Percentiles rank a stretch among this genome's conserved stretches.
phyloP scores from a whole-genome alignment of 2,329 filamentous ascomycete species.

The Amauroascus verrucosus region DNA sequence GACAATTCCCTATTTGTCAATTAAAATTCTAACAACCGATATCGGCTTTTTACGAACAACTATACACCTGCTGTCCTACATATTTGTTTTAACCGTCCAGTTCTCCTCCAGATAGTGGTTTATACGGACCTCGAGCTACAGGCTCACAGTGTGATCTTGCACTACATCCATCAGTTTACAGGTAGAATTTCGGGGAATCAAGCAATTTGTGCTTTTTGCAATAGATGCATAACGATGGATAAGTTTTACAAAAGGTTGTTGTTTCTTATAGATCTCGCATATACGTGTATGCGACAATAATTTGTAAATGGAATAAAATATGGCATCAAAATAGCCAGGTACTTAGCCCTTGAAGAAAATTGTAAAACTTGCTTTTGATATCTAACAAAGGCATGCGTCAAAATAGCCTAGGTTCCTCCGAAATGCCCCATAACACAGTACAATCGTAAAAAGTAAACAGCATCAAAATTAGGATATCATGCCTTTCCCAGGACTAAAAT shows the following conservation, averaged over 20 bases:
- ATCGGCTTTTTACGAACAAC: background rate
- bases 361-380: background rate
- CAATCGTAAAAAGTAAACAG: background rate
- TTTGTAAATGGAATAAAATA: background rate
- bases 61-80: no score
- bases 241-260: no score
- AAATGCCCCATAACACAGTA: background rate
- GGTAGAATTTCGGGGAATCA: no score
- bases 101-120: no score
- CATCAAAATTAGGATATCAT: background rate
- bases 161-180: no score
- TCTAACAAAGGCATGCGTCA: background rate
- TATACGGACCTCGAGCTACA: no score
- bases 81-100: no score
- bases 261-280: background rate
- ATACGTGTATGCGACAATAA: no score
- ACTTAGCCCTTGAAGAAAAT: background rate
- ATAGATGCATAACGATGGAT: no score
- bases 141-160: no score
- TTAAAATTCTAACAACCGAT: background rate
- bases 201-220: no score
- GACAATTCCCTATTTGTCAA: background rate
- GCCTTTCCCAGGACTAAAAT: slow-evolving; percentile 32
- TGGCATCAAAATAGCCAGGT: background rate
- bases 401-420: background rate